Conservation (phyloP, 2,329 filamentous ascomycete species). For the Colletotrichum brevisporum region DNA sequence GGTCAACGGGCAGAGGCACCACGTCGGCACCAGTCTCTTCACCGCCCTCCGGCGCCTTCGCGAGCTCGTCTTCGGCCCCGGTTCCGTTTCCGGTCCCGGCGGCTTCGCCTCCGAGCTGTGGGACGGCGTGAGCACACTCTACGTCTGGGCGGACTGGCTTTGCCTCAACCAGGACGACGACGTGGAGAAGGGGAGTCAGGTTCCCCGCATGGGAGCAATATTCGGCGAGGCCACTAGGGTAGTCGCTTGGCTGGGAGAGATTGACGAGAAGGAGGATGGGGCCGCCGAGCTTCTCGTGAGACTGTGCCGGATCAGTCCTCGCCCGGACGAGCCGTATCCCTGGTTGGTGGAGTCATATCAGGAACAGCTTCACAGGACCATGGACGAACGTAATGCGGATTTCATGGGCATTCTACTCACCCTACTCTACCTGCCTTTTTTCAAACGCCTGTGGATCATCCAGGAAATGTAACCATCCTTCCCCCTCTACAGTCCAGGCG, state of each 20-base stretch:
- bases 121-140: not conserved
- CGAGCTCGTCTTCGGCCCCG: not conserved
- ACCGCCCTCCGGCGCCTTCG: not conserved
- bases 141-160: slow-evolving; percentile 53
- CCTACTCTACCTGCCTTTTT: not conserved
- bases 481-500: not conserved
- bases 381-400: not conserved
- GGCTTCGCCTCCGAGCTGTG: not conserved
- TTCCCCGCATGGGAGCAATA: not conserved
- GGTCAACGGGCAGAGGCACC: not conserved
- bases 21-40: not conserved
- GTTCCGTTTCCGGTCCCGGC: not conserved
- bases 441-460: not conserved
- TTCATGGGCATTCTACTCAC: not conserved
- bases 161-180: slow-evolving; percentile 56
- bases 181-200: slow-evolving; percentile 47
- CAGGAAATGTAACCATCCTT: not conserved
- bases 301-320: not conserved
- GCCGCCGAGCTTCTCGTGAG: not conserved
- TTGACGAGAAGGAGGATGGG: not conserved
- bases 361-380: not conserved
- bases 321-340: not conserved
- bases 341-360: not conserved
- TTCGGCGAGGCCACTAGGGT: not conserved
- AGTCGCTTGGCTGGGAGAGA: not conserved